Percentiles rank a stretch among this genome's conserved stretches.
These are phyloP conservation scores for Colletotrichum limetticola DNA, from an alignment of 2,329 filamentous ascomycete species.

Conservation along the genomic window DNA sequence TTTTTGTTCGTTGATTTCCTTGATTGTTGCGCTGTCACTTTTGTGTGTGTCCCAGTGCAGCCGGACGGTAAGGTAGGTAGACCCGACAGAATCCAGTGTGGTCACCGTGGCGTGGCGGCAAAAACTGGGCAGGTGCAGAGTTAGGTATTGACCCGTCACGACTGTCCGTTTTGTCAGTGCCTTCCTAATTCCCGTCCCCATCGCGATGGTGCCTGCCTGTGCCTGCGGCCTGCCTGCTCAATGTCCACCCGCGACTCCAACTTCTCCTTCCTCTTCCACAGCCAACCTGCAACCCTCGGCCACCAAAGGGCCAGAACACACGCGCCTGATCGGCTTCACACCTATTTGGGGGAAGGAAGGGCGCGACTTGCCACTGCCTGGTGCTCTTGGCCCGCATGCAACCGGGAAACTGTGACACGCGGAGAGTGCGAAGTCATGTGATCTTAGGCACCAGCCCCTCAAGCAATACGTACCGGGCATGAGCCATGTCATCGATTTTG, in stretches of 20 bases:
- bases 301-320: not conserved
- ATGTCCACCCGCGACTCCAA: not conserved
- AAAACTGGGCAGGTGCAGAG: not conserved
- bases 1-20: not conserved
- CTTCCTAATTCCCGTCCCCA: not conserved
- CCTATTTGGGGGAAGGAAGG: slow-evolving; percentile 5
- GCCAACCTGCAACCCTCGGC: not conserved
- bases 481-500: not conserved
- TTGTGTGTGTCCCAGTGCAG: not conserved
- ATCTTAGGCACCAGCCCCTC: slow-evolving; percentile 46
- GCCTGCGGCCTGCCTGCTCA: not conserved
- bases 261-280: not conserved
- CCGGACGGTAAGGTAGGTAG: too few relatives aligned
- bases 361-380: slow-evolving; percentile 37
- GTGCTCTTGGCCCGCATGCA: slow-evolving; percentile 26
- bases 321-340: not conserved
- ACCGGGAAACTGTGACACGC: slow-evolving; percentile 42
- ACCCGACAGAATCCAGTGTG: too few relatives aligned
- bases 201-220: not conserved
- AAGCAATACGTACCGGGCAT: not conserved
- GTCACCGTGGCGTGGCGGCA: not conserved
- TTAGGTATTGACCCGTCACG: not conserved
- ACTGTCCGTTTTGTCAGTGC: not conserved
- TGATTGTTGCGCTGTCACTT: not conserved
- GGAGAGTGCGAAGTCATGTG: slow-evolving; percentile 50